Base-by-base conservation (phyloP, 2,329 filamentous ascomycete genomes). In the Parafenestella ontariensis region DNA sequence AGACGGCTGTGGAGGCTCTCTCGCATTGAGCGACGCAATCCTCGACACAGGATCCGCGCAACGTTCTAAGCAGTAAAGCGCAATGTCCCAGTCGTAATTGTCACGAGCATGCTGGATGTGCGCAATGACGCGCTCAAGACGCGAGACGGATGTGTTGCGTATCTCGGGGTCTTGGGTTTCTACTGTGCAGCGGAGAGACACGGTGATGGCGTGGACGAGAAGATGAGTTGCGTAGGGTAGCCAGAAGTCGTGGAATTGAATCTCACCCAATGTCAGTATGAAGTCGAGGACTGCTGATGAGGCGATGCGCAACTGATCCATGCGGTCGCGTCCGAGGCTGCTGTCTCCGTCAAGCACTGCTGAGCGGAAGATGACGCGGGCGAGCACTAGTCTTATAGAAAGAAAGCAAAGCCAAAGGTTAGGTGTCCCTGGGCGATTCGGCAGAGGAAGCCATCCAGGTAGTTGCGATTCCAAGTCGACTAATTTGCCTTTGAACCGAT, bases 31-130 rank as follows among this genome's bases (percentile, higher is more conserved):
- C 10, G 66, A 65, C 6, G 70, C 71, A n/a, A 78, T 72, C 47
- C 68, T 73, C 6, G 65, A 61, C 15, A 78, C 73, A 0, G 75
- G 65, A 53, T 74, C 73, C 3, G 70, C 65, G 46, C 74, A 77
- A 18, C 75, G 56, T 37, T 84, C 81, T 3, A 85, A 69, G 40
- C 81, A 83, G 68, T 83, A 83, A 44, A 82, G 79, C 7, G 82
- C 82, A 8, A 85, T 77, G 57, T 85, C 83, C 82, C 83, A 85
- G 45, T 82, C 78, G 61, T 82, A 79, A 46, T 82, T 78, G 26
- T 79, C 78, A 13, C 77, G 74, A 20, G 81, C 79, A 42, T 76
- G 73, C 36, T 79, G 78, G 7, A 84, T 77, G 28, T 81, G 78
- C 7, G 76, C 73, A 33, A 81, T 78, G 37, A 83, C 74, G 2